phyloP scores from a whole-genome alignment of 495 filamentous ascomycete genomes.

The Tuber microsphaerosporum region DNA sequence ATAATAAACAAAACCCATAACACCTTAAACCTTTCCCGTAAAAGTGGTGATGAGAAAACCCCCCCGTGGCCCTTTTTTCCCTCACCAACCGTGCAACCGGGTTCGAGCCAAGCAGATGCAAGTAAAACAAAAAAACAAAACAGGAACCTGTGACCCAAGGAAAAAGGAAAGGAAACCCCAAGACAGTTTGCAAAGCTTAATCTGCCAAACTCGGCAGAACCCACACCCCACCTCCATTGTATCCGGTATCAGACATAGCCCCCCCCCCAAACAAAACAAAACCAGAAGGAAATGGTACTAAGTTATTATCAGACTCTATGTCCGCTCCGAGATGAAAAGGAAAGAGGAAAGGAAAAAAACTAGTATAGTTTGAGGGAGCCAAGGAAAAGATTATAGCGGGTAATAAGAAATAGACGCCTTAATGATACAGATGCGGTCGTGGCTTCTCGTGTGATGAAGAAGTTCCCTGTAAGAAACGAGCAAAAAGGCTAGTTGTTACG shows the following conservation, averaged over 20 bases:
- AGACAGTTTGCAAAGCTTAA: neutral
- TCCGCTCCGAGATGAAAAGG: constrained; percentile 12
- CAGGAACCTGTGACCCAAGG: neutral
- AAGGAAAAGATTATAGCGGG: constrained; percentile 13
- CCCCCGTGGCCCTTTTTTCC: neutral
- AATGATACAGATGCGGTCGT: constrained; percentile 27
- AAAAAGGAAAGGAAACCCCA: neutral
- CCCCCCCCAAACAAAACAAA: constrained; percentile 13
- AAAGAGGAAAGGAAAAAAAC: constrained; percentile 21
- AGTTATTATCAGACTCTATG: constrained; percentile 26
- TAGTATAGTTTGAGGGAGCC: constrained; percentile 19
- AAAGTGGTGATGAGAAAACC: neutral
- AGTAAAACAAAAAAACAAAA: neutral
- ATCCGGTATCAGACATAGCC: constrained; percentile 7
- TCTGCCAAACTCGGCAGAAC: constrained; percentile 7
- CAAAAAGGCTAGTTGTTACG: constrained; percentile 31
- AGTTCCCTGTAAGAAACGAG: constrained; percentile 34
- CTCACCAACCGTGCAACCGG: neutral
- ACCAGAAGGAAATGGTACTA: constrained; percentile 26
- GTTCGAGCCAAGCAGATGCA: neutral
- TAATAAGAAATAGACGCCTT: constrained; percentile 7
- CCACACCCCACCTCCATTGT: neutral
- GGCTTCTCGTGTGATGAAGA: constrained; percentile 23
- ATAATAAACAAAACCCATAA: constrained; percentile 4
- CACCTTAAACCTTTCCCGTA: constrained; percentile 1